Conservation (phyloP, 1,284 basidiomycete species). For the Microbotryomycetes sp. region DNA sequence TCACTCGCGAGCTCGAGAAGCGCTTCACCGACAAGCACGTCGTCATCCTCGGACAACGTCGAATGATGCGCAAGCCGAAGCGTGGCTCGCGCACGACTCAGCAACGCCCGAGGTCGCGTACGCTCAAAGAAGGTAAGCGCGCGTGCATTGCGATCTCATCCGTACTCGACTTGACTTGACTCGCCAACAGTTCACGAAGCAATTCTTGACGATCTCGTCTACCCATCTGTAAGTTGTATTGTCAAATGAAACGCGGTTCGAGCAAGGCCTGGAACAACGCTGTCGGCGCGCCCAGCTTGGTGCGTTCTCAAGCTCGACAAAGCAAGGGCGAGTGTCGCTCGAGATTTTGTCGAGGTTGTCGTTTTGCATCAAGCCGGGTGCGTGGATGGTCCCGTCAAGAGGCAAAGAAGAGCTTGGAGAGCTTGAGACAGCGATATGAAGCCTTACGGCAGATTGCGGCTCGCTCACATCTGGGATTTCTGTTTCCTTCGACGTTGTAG, state of each 20-base stretch:
- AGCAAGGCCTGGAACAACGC: no score
- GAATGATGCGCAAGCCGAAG: constrained; percentile 96
- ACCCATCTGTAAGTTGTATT: constrained; percentile 65
- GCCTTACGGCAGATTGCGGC: neutral
- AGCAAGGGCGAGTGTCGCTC: no score
- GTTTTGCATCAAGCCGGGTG: no score
- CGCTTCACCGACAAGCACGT: constrained; percentile 99
- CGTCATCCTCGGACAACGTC: constrained; percentile 96
- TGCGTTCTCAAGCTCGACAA: no score
- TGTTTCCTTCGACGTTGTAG: neutral
- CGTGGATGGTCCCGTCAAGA: no score
- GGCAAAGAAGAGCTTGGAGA: no score
- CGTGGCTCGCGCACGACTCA: constrained; percentile 87
- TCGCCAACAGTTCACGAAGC: constrained; percentile 78
- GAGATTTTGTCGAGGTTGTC: no score
- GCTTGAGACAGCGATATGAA: neutral
- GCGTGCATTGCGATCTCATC: no score
- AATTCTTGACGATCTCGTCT: constrained; percentile 98
- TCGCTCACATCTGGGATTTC: neutral
- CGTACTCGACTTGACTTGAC: no score
- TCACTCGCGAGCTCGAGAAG: constrained; percentile 81
- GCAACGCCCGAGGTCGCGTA: constrained; percentile 94
- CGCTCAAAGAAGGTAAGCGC: constrained; percentile 63
- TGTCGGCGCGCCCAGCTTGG: no score
- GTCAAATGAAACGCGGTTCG: no score